These are phyloP conservation scores for Termitomyces sp. DNA, from an alignment of 1,284 basidiomycete genomes.

Conservation along the genomic window DNA sequence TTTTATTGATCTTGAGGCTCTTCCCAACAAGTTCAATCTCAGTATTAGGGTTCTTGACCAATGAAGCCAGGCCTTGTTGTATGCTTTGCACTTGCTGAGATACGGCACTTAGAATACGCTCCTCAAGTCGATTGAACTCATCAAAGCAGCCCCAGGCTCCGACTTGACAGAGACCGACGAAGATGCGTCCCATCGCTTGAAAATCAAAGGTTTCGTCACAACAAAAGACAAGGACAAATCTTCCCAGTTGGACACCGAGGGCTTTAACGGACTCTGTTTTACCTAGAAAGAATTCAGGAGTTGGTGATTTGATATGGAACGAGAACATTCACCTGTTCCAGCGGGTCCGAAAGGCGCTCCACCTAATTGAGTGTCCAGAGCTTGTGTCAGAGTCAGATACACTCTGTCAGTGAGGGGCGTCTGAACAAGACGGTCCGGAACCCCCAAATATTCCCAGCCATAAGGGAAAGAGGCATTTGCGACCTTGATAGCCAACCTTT, in stretches of 20 bases:
- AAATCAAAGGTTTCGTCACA: constrained; percentile 99
- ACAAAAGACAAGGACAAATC: constrained; percentile 98
- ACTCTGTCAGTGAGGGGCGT: constrained; percentile 98
- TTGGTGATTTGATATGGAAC: constrained; percentile 1
- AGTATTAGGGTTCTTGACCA: constrained; percentile 76
- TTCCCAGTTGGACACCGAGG: constrained; percentile 93
- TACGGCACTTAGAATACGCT: constrained; percentile 95
- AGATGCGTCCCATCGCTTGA: constrained; percentile 99
- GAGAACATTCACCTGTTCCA: constrained; percentile 73
- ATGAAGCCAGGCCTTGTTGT: constrained; percentile 86
- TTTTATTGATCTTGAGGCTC: constrained; percentile 86
- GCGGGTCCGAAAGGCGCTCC: constrained; percentile 98
- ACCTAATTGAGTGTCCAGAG: constrained; percentile 90
- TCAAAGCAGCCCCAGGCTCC: constrained; percentile 99
- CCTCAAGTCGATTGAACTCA: constrained; percentile 97
- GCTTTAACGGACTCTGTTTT: constrained; percentile 99
- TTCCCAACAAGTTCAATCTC: constrained; percentile 98
- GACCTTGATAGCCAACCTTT: constrained; percentile 77
- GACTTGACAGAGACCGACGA: constrained; percentile 97
- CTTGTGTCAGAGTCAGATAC: constrained; percentile 95
- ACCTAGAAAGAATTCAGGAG: constrained; percentile 37
- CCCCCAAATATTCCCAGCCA: constrained; percentile 98
- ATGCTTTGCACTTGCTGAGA: constrained; percentile 99
- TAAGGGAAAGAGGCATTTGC: constrained; percentile 95
- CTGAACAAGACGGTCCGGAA: constrained; percentile 95